These are phyloP conservation scores for Trichophaea hybrida DNA, from an alignment of 2,329 filamentous ascomycete genomes.

Conservation along the genomic window DNA sequence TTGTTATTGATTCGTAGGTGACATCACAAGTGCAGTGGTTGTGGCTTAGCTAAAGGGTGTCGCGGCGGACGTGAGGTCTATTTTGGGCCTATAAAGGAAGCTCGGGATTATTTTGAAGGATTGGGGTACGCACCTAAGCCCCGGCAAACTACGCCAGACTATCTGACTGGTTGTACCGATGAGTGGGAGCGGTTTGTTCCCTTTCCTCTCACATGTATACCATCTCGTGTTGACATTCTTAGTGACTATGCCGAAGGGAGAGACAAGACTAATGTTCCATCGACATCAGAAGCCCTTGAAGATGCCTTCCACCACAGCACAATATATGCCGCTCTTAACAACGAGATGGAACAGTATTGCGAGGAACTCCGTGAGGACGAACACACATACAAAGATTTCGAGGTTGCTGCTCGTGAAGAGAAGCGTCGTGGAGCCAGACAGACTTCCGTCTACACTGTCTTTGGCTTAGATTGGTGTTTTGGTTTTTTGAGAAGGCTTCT, in stretches of 20 bases:
- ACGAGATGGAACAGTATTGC: slow-evolving; percentile 40
- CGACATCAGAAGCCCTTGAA: slow-evolving; percentile 31
- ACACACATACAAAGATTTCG: slow-evolving; percentile 16
- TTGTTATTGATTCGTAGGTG: slow-evolving; percentile 41
- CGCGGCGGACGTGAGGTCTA: slow-evolving; percentile 48
- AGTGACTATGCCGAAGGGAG: slow-evolving; percentile 33
- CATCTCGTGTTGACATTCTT: too few species aligned
- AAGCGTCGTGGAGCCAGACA: slow-evolving; percentile 59
- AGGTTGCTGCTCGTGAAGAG: slow-evolving; percentile 40
- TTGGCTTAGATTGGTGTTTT: too few species aligned
- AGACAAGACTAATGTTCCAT: slow-evolving; percentile 46
- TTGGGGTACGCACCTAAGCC: slow-evolving; percentile 49
- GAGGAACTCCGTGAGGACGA: slow-evolving; percentile 40
- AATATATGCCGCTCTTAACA: slow-evolving; percentile 16
- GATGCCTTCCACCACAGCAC: slow-evolving; percentile 23
- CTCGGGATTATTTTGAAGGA: slow-evolving; percentile 49
- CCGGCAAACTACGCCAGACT: slow-evolving; percentile 51
- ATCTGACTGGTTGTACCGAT: slow-evolving; percentile 50
- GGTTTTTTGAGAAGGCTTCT: too few species aligned
- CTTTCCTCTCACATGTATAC: too few species aligned
- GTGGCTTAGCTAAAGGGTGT: too few species aligned
- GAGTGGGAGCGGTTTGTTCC: slow-evolving; percentile 33
- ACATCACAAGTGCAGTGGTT: too few species aligned
- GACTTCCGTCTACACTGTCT: slow-evolving; percentile 56
- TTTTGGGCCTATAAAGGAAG: slow-evolving; percentile 48